Conservation (phyloP, 2,329 filamentous ascomycete genomes). For the Scytalidium lignicola region DNA sequence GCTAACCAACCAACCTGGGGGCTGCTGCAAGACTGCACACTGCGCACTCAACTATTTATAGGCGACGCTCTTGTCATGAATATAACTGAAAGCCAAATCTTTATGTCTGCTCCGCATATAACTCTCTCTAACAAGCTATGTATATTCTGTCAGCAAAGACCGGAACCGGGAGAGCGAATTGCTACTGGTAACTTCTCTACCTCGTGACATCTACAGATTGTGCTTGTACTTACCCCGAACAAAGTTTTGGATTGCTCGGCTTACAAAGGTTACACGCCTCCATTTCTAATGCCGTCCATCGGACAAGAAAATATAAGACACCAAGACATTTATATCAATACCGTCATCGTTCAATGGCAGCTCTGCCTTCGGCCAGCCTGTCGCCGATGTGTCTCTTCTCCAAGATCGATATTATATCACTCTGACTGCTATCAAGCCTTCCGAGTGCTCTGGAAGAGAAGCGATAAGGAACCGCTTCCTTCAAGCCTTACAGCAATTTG, state of each 20-base stretch:
- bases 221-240: background rate
- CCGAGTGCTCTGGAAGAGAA: background rate
- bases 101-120: background rate
- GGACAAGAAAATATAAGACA: background rate
- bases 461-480: too few relatives aligned
- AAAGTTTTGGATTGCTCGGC: background rate
- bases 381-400: background rate
- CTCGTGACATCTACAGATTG: background rate
- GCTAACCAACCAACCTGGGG: too few relatives aligned
- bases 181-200: background rate
- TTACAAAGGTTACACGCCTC: background rate
- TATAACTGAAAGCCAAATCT: too few relatives aligned
- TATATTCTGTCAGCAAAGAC: slow-evolving; percentile 1
- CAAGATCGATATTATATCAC: background rate
- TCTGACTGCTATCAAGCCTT: background rate
- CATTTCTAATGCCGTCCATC: background rate
- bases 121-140: background rate
- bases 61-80: too few relatives aligned
- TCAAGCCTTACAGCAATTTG: too few relatives aligned
- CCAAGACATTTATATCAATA: background rate
- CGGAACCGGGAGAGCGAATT: background rate
- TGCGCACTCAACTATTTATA: too few relatives aligned
- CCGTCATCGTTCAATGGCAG: background rate
- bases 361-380: background rate
- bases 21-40: too few relatives aligned